Base-by-base conservation (phyloP, 2,329 filamentous ascomycete genomes). In the Trichothecium roseum region DNA sequence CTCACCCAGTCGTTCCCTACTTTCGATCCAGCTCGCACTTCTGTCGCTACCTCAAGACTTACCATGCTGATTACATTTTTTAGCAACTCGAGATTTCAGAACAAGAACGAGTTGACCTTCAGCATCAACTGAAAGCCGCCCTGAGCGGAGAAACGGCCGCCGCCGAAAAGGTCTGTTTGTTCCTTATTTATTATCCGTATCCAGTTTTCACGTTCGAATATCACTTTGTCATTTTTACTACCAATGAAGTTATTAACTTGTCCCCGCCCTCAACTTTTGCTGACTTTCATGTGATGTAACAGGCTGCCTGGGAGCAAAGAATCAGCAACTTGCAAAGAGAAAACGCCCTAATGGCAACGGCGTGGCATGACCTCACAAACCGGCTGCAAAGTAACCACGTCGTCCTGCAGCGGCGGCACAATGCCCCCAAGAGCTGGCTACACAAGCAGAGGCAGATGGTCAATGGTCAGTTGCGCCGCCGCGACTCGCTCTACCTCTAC, bases 311-410 rank as follows among this genome's bases (percentile, higher is more conserved):
- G 43, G 71, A 76, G 32, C 62, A 72, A 49, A 60, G 66, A 34
- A 72, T 84, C 50, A 74, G 76, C 45, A 83, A 79, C 46, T 70
- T 93, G 40, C 73, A 82, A 54, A 74, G 81, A 46, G 85, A 93
- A 57, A 86, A 85, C 54, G 71, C 72, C 28, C 69, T 91, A 52
- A 85, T 93, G 48, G 68, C 80, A 18, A 82, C 78, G n/a, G 85
- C 85, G 3, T 93, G 84, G 84, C 88, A 88, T 60, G 84, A 89
- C 56, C 72, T 91, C 49, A 78, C 80, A 18, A 79, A 71, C 52
- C 70, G 85, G 35, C 59, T 93, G 46, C 84, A 91, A 60, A 87
- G 82, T 62, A 89, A 88, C 54, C 83, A 84, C 42, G 80, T 89
- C 29, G 76, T 84, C 37, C 60, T 93, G 42, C 81, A 87, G 52